These are phyloP conservation scores for Ceratocystis albifundus DNA, from an alignment of 2,329 filamentous ascomycete genomes.

Conservation along the genomic window DNA sequence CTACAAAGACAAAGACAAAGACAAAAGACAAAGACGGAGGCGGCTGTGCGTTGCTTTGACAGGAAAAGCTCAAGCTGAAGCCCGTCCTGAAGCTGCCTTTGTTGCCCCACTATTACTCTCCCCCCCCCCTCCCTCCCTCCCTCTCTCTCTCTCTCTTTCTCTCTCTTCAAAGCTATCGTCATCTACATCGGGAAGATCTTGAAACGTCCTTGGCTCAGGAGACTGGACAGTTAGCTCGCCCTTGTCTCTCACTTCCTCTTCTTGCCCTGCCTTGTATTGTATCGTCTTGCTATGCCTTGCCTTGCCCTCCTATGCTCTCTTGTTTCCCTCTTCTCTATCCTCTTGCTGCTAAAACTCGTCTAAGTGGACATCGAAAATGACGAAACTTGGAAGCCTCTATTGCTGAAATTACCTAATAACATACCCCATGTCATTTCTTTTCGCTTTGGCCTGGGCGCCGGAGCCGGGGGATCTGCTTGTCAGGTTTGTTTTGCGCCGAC, in stretches of 20 bases:
- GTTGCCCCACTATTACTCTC: neutral
- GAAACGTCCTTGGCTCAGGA: neutral
- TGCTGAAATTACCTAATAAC: neutral
- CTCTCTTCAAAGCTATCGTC: neutral
- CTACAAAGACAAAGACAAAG: neutral
- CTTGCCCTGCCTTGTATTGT: neutral
- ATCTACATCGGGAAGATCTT: constrained; percentile 6
- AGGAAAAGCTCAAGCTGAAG: constrained; percentile 1
- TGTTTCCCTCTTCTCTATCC: neutral
- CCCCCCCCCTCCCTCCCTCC: neutral
- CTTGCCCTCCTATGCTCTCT: neutral
- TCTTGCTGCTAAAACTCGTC: neutral
- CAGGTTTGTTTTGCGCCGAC: neutral
- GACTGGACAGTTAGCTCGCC: neutral
- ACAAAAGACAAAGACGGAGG: neutral
- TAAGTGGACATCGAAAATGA: neutral
- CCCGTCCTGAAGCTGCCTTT: neutral
- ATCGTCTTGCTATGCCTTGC: neutral
- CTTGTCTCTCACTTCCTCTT: neutral
- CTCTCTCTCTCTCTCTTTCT: neutral
- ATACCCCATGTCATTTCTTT: neutral
- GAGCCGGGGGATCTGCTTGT: no score
- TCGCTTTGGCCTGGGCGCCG: neutral
- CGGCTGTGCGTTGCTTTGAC: neutral
- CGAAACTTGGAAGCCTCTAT: neutral